Evolutionary conservation across 2,329 filamentous ascomycete genomes (phyloP), one percentile per base, ranked within the genome.

Genomic region (Pseudogymnoascus sp.): DNA sequence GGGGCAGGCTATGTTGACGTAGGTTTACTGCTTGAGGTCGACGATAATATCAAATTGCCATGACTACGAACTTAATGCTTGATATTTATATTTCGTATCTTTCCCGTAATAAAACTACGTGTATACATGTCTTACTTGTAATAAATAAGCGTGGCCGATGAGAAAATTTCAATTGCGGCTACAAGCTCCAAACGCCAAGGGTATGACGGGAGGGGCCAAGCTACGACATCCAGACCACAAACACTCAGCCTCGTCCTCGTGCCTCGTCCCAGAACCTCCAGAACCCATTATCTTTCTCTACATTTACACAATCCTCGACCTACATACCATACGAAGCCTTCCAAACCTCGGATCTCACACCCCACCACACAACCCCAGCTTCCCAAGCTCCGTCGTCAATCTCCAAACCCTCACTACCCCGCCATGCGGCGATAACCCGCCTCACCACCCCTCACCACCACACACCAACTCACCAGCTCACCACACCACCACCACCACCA

Each of bases 401-500:
- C 43, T 2, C 1, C 19, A 25, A 25, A 14, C 13, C 11, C 43
- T 48, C 21, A 14, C 14, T 48, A 48, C 43, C 43, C 43, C 43
- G 43, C 43, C 43, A 48, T 48, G 43, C 43, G 43, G 43, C 2
- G 43, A 48, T 48, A 48, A 21, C 10, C 4, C 19, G 3, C 19
- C 19, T 6, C 43, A 45, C 41, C 8, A 11, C 19, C 67, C 66
- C 66, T 36, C 19, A 31, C 7, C 3, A 36, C 31, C 69, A 78
- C 71, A 31, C 28, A 11, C 8, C 31, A 34, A 8, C 2, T 3
- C 28, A 31, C 28, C 28, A 6, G 4, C 25, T 28, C 6, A 28
- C 4, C 25, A 4, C 25, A 5, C 6, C 25, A 28, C 3, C 19
- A 19, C 41, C 19, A 23, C 41, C 4, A 45, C 41, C 8, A 11